A percentile compares a stretch with the other conserved stretches of the same genome.
These are phyloP conservation scores for Fusarium fracticaudum DNA, from an alignment of 2,329 filamentous ascomycete genomes.

Conservation along the genomic window DNA sequence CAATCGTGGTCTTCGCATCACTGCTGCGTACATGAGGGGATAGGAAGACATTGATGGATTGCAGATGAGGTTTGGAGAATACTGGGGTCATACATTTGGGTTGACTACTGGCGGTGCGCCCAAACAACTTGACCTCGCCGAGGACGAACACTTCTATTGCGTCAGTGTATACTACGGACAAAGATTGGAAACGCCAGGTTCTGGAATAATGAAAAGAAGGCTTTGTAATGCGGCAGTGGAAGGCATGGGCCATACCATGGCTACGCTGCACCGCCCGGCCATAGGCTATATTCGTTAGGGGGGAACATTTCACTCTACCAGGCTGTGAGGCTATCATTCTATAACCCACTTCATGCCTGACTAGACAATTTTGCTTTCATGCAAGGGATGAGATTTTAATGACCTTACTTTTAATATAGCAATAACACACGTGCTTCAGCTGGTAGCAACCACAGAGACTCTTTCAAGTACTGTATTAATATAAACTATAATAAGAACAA, in stretches of 20 bases:
- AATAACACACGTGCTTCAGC: neutral
- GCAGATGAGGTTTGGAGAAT: neutral
- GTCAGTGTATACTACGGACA: neutral
- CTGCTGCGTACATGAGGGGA: neutral
- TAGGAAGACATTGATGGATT: neutral
- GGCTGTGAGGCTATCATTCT: too few relatives aligned
- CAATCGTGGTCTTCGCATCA: neutral
- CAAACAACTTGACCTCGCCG: neutral
- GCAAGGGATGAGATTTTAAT: accelerated
- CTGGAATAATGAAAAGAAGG: neutral
- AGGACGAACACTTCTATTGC: neutral
- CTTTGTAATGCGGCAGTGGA: neutral
- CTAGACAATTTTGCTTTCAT: accelerated
- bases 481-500: too few relatives aligned
- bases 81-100: neutral
- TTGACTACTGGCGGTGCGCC: neutral
- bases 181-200: neutral
- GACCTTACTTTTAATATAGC: accelerated
- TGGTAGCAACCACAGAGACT: neutral
- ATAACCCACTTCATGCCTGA: neutral
- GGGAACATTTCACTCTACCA: too few relatives aligned
- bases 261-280: too few relatives aligned
- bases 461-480: too few relatives aligned
- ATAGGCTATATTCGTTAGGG: too few relatives aligned
- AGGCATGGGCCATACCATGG: neutral